These are phyloP conservation scores for Pinus tabuliformis DNA, from an alignment of 75 land plant genomes.

Conservation along the genomic window DNA sequence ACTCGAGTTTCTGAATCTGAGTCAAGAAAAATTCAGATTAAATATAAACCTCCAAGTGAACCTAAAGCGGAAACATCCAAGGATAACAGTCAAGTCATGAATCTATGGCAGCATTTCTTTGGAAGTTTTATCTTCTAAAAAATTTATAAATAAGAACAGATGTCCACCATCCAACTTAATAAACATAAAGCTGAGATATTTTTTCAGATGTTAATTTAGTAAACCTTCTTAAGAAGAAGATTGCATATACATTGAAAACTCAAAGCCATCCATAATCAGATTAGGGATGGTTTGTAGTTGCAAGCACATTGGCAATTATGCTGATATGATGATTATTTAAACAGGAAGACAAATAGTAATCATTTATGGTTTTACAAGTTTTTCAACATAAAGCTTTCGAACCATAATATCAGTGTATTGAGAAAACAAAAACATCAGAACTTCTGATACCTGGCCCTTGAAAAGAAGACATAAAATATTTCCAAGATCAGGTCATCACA, in stretches of 20 bases:
- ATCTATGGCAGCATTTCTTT: neutral
- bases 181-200: neutral
- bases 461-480: conserved; percentile 23
- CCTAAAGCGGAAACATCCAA: neutral
- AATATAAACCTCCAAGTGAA: neutral
- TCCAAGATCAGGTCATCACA: conserved; percentile 24
- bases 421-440: neutral
- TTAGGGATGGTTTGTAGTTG: neutral
- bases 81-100: neutral
- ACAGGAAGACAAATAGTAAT: too few species aligned
- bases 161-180: neutral
- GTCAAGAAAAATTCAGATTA: too few species aligned
- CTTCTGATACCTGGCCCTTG: conserved; percentile 15
- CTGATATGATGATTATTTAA: neutral
- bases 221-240: neutral
- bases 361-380: too few species aligned
- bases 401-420: neutral
- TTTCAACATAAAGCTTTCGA: too few species aligned
- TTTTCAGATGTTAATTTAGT: neutral
- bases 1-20: too few species aligned
- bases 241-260: neutral
- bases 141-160: neutral
- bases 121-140: neutral
- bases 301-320: neutral
- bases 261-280: conserved; percentile 1